Conservation (phyloP, 306 rosid genomes). For the Sechiopsis laciniata region DNA sequence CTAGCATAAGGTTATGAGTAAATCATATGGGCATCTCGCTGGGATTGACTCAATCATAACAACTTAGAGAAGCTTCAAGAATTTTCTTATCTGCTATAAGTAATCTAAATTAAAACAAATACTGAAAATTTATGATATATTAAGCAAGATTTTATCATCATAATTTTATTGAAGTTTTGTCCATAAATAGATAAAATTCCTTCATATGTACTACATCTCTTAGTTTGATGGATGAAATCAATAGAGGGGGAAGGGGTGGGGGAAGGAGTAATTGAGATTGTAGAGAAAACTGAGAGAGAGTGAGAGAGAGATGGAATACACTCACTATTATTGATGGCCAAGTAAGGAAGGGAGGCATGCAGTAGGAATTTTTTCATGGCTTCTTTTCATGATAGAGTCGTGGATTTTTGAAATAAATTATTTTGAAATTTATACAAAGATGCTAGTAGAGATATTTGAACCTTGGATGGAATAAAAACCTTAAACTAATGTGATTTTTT, state of each 20-base stretch:
- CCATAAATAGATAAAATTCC: background rate
- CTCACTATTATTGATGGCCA: too few species aligned
- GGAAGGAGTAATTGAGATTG: too few species aligned
- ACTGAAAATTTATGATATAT: background rate
- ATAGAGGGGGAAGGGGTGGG: background rate
- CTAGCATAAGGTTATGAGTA: background rate
- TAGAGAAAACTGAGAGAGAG: too few species aligned
- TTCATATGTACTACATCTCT: background rate
- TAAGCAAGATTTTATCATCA: background rate
- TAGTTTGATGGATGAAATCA: background rate
- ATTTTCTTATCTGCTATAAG: background rate
- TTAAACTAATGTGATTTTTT: background rate
- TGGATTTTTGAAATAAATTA: background rate
- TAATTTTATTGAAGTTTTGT: background rate
- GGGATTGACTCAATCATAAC: background rate
- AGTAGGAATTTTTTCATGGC: too few species aligned
- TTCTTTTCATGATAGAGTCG: background rate
- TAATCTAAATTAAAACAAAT: too few species aligned
- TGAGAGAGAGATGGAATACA: too few species aligned
- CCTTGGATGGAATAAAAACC: background rate
- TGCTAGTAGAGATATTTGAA: background rate
- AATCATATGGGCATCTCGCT: background rate
- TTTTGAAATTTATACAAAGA: background rate
- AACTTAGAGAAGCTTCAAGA: background rate
- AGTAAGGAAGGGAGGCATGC: too few species aligned